phyloP scores from a whole-genome alignment of 495 filamentous ascomycete genomes.

The Xylaria nigripes region DNA sequence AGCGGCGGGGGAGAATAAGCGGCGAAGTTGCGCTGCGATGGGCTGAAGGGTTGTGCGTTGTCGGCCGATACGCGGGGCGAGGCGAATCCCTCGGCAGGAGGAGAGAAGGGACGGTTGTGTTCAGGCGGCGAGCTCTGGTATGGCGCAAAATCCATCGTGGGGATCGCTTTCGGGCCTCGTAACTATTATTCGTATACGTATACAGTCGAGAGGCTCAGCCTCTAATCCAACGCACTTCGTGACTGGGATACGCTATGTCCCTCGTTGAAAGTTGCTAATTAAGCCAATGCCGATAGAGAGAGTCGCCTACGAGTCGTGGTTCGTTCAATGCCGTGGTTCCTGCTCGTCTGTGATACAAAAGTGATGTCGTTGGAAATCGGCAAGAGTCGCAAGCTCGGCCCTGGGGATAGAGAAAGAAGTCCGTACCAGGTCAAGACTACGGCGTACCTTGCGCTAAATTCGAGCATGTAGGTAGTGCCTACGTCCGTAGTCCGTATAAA shows the following conservation, averaged over 20 bases:
- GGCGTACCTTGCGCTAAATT: too few relatives aligned
- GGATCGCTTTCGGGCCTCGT: background rate
- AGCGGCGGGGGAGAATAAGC: slow-evolving; percentile 37
- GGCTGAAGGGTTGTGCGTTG: slow-evolving; percentile 1
- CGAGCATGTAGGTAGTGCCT: too few relatives aligned
- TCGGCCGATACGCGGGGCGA: slow-evolving; percentile 19
- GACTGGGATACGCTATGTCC: background rate
- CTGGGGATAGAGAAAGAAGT: too few relatives aligned
- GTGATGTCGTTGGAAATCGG: too few relatives aligned
- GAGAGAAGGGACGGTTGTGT: slow-evolving; percentile 63
- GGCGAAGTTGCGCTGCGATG: slow-evolving; percentile 24
- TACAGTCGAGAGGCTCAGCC: background rate
- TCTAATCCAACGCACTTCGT: background rate
- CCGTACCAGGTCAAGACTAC: too few relatives aligned
- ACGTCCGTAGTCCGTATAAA: too few relatives aligned
- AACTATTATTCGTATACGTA: background rate
- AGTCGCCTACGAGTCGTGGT: too few relatives aligned
- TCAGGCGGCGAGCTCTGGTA: slow-evolving; percentile 87
- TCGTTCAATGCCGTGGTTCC: too few relatives aligned
- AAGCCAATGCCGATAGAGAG: too few relatives aligned
- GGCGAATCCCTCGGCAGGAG: slow-evolving; percentile 36
- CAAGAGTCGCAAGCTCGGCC: too few relatives aligned
- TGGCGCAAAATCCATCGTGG: slow-evolving; percentile 83
- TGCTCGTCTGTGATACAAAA: too few relatives aligned
- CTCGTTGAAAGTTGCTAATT: too few relatives aligned